These are phyloP conservation scores for Helotiales sp. DNA, from an alignment of 2,329 filamentous ascomycete species.

Conservation along the genomic window DNA sequence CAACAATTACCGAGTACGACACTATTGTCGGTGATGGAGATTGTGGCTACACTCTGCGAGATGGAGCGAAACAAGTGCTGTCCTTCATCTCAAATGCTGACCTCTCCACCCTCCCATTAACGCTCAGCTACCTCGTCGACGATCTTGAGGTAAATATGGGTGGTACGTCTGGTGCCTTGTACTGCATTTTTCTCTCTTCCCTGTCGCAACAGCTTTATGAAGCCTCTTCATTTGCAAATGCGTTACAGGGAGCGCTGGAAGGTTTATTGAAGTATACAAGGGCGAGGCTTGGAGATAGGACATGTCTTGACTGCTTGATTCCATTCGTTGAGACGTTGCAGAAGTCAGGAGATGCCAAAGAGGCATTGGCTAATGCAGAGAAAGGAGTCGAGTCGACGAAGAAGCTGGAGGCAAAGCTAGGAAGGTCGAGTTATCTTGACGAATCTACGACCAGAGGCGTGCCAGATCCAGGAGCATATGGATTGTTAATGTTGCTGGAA, in stretches of 20 bases:
- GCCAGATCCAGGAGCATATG: constrained; percentile 56
- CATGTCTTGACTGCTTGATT: constrained; percentile 35
- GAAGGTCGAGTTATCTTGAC: constrained; percentile 54
- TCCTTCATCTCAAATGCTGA: constrained; percentile 33
- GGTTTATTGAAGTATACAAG: constrained; percentile 31
- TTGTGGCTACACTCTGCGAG: constrained; percentile 33
- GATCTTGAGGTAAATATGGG: constrained; percentile 35
- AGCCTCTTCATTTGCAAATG: constrained; percentile 15
- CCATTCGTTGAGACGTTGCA: constrained; percentile 35
- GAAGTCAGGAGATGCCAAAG: constrained; percentile 42
- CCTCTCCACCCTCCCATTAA: constrained; percentile 20
- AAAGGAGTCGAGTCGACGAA: constrained; percentile 51
- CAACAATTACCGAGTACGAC: constrained; percentile 54
- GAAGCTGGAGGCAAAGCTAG: constrained; percentile 54
- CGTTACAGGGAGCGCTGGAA: constrained; percentile 23
- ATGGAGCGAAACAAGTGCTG: constrained; percentile 29
- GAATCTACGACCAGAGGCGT: constrained; percentile 48
- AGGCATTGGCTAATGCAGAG: constrained; percentile 47
- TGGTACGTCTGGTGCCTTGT: constrained; percentile 35
- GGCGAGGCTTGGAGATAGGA: constrained; percentile 34
- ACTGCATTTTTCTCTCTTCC: constrained; percentile 34
- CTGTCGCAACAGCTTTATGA: constrained; percentile 21
- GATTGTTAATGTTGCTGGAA: constrained; percentile 40
- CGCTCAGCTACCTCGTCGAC: constrained; percentile 27
- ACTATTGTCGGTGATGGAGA: constrained; percentile 37